Evolutionary conservation across 1,139 yeast species (phyloP).

Genomic region (Schwanniomyces etchellsii): DNA sequence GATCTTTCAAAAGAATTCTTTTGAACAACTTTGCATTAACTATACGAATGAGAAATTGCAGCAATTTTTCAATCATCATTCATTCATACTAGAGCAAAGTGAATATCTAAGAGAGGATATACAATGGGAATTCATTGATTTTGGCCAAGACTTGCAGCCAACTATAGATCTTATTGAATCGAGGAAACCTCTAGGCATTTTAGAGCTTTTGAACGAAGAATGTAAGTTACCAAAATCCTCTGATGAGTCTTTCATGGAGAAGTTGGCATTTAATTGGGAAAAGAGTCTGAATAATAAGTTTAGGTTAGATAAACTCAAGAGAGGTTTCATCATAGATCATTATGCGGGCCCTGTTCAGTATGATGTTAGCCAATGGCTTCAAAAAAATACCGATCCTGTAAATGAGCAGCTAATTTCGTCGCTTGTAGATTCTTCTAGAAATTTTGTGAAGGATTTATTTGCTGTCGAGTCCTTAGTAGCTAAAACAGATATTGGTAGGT

Average conservation of each 20-base stretch:
- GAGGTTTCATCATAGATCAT: constrained; percentile 78
- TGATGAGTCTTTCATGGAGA: constrained; percentile 78
- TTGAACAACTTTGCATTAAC: constrained; percentile 94
- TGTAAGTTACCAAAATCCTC: constrained; percentile 91
- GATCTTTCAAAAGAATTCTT: constrained; percentile 83
- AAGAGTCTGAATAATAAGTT: constrained; percentile 55
- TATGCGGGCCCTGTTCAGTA: constrained; percentile 96
- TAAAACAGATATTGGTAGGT: constrained; percentile 5
- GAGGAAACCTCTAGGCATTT: constrained; percentile 75
- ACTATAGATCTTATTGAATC: constrained; percentile 88
- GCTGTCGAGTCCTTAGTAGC: constrained; percentile 13
- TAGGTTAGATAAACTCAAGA: constrained; percentile 61
- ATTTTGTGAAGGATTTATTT: constrained; percentile 33
- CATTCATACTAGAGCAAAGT: constrained; percentile 94
- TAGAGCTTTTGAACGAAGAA: constrained; percentile 88
- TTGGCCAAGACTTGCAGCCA: constrained; percentile 94
- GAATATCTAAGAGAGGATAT: constrained; percentile 91
- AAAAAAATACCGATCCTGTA: constrained; percentile 91
- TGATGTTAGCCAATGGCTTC: constrained; percentile 87
- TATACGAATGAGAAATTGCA: constrained; percentile 95
- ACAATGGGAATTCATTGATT: constrained; percentile 94
- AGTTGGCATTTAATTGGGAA: constrained; percentile 60
- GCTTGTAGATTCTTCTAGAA: constrained; percentile 52
- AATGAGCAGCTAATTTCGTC: constrained; percentile 65
- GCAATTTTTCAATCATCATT: constrained; percentile 96